phyloP scores from a whole-genome alignment of 768 basidiomycete genomes.

The Macrolepiota albuminosa region DNA sequence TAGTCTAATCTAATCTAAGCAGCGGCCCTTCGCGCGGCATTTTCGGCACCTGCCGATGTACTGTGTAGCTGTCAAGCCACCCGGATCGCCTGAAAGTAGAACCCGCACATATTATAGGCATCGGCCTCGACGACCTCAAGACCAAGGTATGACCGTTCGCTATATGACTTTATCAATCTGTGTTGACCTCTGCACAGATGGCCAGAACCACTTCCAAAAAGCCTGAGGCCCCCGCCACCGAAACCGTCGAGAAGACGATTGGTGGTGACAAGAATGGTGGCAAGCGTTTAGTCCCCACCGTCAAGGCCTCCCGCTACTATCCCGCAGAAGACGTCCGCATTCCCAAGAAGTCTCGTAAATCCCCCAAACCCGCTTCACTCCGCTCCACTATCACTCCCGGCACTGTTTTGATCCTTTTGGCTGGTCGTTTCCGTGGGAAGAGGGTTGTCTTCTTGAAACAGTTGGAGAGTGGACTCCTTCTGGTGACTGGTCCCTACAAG shows the following conservation, averaged over 20 bases:
- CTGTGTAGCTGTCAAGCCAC: slow-evolving; percentile 46
- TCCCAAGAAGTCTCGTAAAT: slow-evolving; percentile 91
- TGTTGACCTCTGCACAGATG: slow-evolving; percentile 41
- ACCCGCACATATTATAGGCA: slow-evolving; percentile 36
- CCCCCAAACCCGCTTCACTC: slow-evolving; percentile 69
- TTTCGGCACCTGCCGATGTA: slow-evolving; percentile 33
- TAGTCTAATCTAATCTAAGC: slow-evolving; percentile 19
- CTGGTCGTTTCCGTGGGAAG: slow-evolving; percentile 97
- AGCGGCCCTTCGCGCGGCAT: background rate
- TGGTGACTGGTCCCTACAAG: slow-evolving; percentile 98
- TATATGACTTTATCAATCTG: background rate
- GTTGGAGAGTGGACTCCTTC: slow-evolving; percentile 82
- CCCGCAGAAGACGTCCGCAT: slow-evolving; percentile 90
- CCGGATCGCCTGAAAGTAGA: slow-evolving; percentile 23
- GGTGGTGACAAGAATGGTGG: slow-evolving; percentile 90
- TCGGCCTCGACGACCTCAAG: slow-evolving; percentile 49
- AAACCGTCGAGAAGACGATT: slow-evolving; percentile 75
- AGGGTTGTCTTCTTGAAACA: slow-evolving; percentile 98
- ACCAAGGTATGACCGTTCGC: slow-evolving; percentile 36
- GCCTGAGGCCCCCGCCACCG: slow-evolving; percentile 56
- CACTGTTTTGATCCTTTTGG: slow-evolving; percentile 92
- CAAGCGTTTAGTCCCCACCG: slow-evolving; percentile 80
- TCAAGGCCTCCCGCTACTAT: slow-evolving; percentile 88
- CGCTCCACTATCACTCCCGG: slow-evolving; percentile 90
- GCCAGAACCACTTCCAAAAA: slow-evolving; percentile 84